Conservation (phyloP, 345 rosid species). For the Cardiospermum halicacabum region DNA sequence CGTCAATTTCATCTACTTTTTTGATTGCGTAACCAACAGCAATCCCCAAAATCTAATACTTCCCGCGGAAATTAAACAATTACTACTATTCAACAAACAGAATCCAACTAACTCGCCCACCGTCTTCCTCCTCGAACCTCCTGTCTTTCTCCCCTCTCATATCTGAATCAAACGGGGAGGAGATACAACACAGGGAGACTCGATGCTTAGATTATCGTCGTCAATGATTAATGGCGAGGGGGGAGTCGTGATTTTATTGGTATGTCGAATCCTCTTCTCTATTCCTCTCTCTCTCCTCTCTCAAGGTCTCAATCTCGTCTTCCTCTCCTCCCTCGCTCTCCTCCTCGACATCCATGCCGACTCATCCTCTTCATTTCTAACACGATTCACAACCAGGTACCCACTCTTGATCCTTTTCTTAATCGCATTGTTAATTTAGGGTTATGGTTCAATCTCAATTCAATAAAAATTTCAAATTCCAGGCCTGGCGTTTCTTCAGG, state of each 20-base stretch:
- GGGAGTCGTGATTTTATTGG: constrained; percentile 59
- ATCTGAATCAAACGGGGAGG: neutral
- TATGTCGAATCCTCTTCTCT: constrained; percentile 45
- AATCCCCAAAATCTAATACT: neutral
- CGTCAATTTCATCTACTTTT: too few species aligned
- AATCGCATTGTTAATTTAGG: neutral
- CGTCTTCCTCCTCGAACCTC: neutral
- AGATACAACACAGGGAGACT: too few species aligned
- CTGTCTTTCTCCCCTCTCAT: neutral
- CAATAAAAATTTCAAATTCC: neutral
- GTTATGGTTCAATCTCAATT: neutral
- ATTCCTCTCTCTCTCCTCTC: constrained; percentile 55
- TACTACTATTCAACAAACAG: neutral
- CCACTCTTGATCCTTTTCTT: neutral
- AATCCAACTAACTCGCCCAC: neutral
- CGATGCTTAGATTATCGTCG: constrained; percentile 4
- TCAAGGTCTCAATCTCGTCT: constrained; percentile 62
- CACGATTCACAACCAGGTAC: constrained; percentile 58
- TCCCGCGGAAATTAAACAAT: constrained; percentile 2
- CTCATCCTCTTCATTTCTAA: constrained; percentile 24
- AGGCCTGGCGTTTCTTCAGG: constrained; percentile 92
- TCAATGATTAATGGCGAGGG: constrained; percentile 72
- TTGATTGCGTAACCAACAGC: neutral
- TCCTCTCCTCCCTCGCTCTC: constrained; percentile 52
- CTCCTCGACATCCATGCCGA: constrained; percentile 67